Percentiles rank a stretch among this genome's conserved stretches.
phyloP scores from a whole-genome alignment of 2,329 filamentous ascomycete species.

The Fusarium goolgardi region DNA sequence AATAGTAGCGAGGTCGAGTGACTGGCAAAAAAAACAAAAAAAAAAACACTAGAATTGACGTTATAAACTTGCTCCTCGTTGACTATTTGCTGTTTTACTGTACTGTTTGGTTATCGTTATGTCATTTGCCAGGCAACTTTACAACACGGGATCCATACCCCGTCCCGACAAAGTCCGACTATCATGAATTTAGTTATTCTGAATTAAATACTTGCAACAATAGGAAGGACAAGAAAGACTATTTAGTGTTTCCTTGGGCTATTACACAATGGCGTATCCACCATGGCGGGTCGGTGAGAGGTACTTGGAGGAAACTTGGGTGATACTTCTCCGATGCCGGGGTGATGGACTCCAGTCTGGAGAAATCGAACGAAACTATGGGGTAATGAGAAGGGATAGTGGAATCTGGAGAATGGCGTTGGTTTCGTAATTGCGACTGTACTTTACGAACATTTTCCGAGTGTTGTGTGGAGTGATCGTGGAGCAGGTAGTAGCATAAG shows the following conservation, averaged over 20 bases:
- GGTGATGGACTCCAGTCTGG: conserved; percentile 12
- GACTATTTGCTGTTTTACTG: background rate
- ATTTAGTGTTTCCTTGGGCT: conserved; percentile 16
- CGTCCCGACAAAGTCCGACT: conserved; percentile 20
- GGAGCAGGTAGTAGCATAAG: background rate
- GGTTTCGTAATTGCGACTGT: conserved; percentile 24
- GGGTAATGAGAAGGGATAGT: conserved; percentile 16
- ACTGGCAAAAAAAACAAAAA: background rate
- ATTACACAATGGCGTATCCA: conserved; percentile 43
- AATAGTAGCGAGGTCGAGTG: conserved; percentile 14
- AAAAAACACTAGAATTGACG: background rate
- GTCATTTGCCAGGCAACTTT: conserved; percentile 33
- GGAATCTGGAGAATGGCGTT: conserved; percentile 21
- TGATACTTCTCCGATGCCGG: conserved; percentile 40
- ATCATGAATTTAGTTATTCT: conserved; percentile 29
- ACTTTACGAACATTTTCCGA: conserved; percentile 14
- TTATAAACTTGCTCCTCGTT: conserved; percentile 3
- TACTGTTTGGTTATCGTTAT: conserved; percentile 20
- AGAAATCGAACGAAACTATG: conserved; percentile 19
- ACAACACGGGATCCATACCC: conserved; percentile 31
- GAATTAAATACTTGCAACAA: background rate
- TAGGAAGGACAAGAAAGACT: background rate
- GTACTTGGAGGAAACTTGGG: conserved; percentile 27
- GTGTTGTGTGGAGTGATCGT: background rate
- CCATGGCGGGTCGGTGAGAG: conserved; percentile 25